phyloP scores from a whole-genome alignment of 2,329 filamentous ascomycete genomes.

The Thielaviopsis euricoi region DNA sequence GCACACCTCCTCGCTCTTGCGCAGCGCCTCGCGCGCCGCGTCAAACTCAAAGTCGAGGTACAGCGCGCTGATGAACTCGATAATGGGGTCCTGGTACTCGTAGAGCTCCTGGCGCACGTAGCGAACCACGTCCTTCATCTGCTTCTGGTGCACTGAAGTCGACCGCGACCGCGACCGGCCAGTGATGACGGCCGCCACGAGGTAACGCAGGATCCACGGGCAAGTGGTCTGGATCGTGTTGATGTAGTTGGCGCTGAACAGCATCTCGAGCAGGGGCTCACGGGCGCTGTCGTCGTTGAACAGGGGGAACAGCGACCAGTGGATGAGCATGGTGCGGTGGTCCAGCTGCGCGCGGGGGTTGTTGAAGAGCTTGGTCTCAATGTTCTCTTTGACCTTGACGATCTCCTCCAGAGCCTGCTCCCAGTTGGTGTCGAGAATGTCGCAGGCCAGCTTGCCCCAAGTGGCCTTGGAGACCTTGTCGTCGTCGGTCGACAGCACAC shows the following conservation, averaged over 20 bases:
- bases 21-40: constrained; percentile 78
- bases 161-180: constrained; percentile 71
- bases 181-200: constrained; percentile 87
- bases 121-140: constrained; percentile 91
- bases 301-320: constrained; percentile 97
- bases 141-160: constrained; percentile 83
- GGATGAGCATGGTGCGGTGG: constrained; percentile 91
- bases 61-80: constrained; percentile 87
- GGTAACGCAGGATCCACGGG: constrained; percentile 91
- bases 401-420: constrained; percentile 83
- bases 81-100: constrained; percentile 92
- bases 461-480: constrained; percentile 92
- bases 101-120: constrained; percentile 95
- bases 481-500: constrained; percentile 93
- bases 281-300: constrained; percentile 93
- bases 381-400: constrained; percentile 75
- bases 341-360: constrained; percentile 90
- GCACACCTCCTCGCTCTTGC: constrained; percentile 77
- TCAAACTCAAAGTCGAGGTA: constrained; percentile 83
- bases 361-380: constrained; percentile 90
- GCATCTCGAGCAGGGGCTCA: constrained; percentile 82
- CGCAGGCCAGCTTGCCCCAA: constrained; percentile 93
- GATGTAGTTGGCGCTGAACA: constrained; percentile 95
- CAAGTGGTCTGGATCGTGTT: constrained; percentile 98
- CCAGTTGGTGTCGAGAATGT: constrained; percentile 93